Conservation (phyloP, 768 basidiomycete genomes). For the Boletus subcaerulescens region DNA sequence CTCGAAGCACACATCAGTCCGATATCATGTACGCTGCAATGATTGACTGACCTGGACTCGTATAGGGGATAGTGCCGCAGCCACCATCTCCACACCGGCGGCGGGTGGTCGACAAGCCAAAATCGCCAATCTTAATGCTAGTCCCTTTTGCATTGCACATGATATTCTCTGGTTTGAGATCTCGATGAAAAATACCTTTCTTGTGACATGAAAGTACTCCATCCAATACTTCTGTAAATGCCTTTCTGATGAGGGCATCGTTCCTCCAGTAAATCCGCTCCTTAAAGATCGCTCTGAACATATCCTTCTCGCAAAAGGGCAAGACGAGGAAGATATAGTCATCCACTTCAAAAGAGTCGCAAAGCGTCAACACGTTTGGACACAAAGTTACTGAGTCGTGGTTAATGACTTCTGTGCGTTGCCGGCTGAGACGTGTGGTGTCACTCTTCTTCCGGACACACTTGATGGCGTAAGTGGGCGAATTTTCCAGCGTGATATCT, state of each 20-base stretch:
- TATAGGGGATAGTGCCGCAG: conserved; percentile 60
- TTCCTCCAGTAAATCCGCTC: conserved; percentile 51
- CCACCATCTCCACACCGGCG: conserved; percentile 47
- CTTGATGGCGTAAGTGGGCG: conserved; percentile 65
- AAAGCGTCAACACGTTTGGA: conserved; percentile 64
- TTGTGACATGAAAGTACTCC: conserved; percentile 74
- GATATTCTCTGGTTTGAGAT: conserved; percentile 85
- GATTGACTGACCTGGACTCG: conserved; percentile 63
- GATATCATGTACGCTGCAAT: background rate
- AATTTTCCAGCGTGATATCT: conserved; percentile 41
- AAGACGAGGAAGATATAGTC: conserved; percentile 65
- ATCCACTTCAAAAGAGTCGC: conserved; percentile 56
- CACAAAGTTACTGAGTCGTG: conserved; percentile 44
- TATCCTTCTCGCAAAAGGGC: conserved; percentile 59
- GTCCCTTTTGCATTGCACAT: conserved; percentile 55
- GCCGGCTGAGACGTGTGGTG: conserved; percentile 53
- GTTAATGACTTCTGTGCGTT: conserved; percentile 62
- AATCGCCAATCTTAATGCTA: conserved; percentile 66
- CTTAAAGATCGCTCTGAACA: conserved; percentile 57
- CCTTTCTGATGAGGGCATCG: conserved; percentile 56
- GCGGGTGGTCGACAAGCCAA: conserved; percentile 61
- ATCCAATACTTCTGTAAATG: conserved; percentile 75
- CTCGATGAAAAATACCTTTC: conserved; percentile 74
- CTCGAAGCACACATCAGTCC: conserved; percentile 32
- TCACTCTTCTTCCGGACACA: conserved; percentile 56